Evolutionary conservation across 495 filamentous ascomycete species (phyloP).

Genomic region (Cenococcum geophilum): DNA sequence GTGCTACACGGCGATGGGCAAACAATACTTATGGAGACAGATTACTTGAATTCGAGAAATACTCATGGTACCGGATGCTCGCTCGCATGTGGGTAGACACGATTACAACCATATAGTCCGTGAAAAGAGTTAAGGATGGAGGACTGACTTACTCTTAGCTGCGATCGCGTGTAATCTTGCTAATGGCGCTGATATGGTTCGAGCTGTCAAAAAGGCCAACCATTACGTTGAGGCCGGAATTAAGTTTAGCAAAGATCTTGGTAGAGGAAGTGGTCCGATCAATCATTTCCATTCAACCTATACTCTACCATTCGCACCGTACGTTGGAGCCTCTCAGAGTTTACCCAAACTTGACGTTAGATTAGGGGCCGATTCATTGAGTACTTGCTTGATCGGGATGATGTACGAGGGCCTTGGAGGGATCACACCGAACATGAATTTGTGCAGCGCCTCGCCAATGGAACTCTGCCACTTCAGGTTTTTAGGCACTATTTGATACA

Average conservation of each 20-base stretch:
- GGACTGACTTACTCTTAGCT: constrained; percentile 42
- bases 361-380: constrained; percentile 68
- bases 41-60: constrained; percentile 63
- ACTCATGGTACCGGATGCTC: constrained; percentile 97
- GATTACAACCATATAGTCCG: neutral
- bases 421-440: constrained; percentile 74
- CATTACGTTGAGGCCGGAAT: constrained; percentile 82
- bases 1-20: constrained; percentile 59
- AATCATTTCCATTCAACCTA: constrained; percentile 90
- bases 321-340: constrained; percentile 32
- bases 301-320: constrained; percentile 77
- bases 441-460: constrained; percentile 66
- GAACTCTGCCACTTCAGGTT: constrained; percentile 60
- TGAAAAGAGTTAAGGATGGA: neutral
- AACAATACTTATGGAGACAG: constrained; percentile 55
- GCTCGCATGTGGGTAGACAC: constrained; percentile 61
- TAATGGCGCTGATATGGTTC: constrained; percentile 48
- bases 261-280: constrained; percentile 79
- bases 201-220: constrained; percentile 65
- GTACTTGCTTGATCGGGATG: constrained; percentile 68
- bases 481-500: constrained; percentile 86
- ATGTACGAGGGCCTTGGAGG: constrained; percentile 65
- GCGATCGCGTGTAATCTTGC: constrained; percentile 86
- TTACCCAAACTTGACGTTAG: constrained; percentile 2
- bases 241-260: constrained; percentile 63